These are phyloP conservation scores for Fusarium acutatum DNA, from an alignment of 2,329 filamentous ascomycete species.

Conservation along the genomic window DNA sequence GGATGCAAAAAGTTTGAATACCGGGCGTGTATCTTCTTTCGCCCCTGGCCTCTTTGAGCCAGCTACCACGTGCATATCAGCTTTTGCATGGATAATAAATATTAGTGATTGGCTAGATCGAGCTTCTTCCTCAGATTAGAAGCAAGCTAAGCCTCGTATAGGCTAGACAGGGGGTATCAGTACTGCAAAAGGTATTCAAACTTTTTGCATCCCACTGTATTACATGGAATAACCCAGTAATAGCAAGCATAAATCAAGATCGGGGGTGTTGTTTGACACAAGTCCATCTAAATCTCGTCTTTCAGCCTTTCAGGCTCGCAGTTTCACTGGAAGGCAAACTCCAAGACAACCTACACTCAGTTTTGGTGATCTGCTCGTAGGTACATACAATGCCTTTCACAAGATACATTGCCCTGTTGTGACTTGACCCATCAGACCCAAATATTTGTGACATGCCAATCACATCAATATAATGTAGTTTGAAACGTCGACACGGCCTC, in stretches of 20 bases:
- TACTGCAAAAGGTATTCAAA: no score
- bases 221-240: not conserved
- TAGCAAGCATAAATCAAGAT: not conserved
- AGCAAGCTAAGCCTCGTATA: no score
- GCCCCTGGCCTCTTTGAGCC: no score
- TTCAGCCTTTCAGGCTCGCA: not conserved
- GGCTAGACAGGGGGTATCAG: no score
- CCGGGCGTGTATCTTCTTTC: no score
- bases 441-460: not conserved
- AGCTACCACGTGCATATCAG: no score
- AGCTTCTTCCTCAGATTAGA: no score
- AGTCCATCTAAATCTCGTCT: no score
- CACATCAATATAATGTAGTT: not conserved
- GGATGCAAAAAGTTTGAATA: no score
- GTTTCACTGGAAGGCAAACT: not conserved
- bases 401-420: not conserved
- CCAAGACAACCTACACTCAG: not conserved
- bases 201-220: no score
- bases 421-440: not conserved
- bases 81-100: no score
- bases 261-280: not conserved
- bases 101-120: no score
- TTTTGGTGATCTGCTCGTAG: not conserved
- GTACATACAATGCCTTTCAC: not conserved
- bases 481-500: slow-evolving; percentile 7